Evolutionary conservation across 1,284 basidiomycete genomes (phyloP), one percentile per base, ranked within the genome.

Genomic region (Melanopsichium pennsylvanicum): DNA sequence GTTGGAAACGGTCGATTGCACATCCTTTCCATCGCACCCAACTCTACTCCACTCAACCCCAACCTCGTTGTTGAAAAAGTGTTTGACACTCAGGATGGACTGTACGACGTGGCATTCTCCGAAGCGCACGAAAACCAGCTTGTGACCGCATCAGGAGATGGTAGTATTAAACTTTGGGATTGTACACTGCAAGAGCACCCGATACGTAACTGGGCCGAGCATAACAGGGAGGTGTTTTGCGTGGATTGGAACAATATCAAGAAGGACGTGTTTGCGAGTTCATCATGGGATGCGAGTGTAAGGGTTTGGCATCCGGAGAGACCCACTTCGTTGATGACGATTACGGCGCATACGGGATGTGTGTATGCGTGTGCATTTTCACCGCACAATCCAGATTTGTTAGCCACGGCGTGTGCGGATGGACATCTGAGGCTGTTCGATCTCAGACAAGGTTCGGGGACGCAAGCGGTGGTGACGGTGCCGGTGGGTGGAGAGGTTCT

Each of bases 231-330:
- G 79, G 91, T 93, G 6, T 94, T 92, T 83, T 90, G 90, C n/a
- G 87, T 97, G 11, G 92, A 98, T 81, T 98, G 95, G 95, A 94
- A 90, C 67, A 97, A 97, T 81, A 82, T 96, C 57, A 88, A 90
- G 72, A 98, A 98, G 81, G 89, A 92, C 60, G 85, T 87, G 1
- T 97, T 98, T 81, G 87, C 87, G 5, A 93, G 92, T 38, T 56
- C 54, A n/a, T 70, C 90, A 19, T 97, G 95, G 95, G 95, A 98
- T 79, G 92, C 91, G 25, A 87, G 86, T 3, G 86, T 95, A 32
- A 94, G 96, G 82, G 80, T 97, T 22, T 97, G 95, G 95, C 87
- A 87, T 19, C 90, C 92, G 7, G 90, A 92, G 33, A 86, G 87
- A 26, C 87, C 88, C 4, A 86, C 87, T 0, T 75, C 97, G 12